Evolutionary conservation across 148 eudicot species (phyloP).

Genomic region (Pharnaceum exiguum): DNA sequence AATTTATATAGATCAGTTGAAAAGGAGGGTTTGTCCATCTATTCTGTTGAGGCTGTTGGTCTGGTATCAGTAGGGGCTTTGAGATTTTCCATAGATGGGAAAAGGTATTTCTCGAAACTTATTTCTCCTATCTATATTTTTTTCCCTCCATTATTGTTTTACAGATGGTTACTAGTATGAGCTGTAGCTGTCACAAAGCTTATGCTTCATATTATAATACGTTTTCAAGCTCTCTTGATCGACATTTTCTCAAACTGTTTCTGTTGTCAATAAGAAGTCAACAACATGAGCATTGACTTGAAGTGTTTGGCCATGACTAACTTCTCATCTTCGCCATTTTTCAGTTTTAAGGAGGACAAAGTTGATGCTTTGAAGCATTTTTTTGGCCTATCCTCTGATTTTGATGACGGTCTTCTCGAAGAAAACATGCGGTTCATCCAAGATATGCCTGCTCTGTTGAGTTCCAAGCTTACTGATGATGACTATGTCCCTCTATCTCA

Average conservation of each 20-base stretch:
- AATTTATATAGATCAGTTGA: conserved; percentile 55
- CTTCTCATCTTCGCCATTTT: conserved; percentile 11
- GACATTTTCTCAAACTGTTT: too few relatives aligned
- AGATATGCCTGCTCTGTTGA: conserved; percentile 46
- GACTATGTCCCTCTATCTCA: conserved; percentile 26
- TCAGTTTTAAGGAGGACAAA: conserved; percentile 53
- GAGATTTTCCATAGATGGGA: conserved; percentile 65
- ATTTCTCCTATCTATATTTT: neutral
- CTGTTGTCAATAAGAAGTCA: too few relatives aligned
- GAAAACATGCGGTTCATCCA: conserved; percentile 57
- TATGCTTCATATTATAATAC: too few relatives aligned
- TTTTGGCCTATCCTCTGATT: conserved; percentile 51
- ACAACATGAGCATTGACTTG: neutral
- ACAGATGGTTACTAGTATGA: neutral
- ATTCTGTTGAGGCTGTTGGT: conserved; percentile 55
- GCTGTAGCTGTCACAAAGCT: too few relatives aligned
- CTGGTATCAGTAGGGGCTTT: conserved; percentile 56
- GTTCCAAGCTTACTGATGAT: conserved; percentile 39
- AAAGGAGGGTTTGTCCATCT: conserved; percentile 45
- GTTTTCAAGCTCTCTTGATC: too few relatives aligned
- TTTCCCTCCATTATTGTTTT: neutral
- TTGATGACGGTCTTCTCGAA: conserved; percentile 32
- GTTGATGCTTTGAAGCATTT: conserved; percentile 60
- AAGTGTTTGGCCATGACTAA: conserved; percentile 9
- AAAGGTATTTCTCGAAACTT: conserved; percentile 41